Percentiles rank a stretch among this genome's conserved stretches.
Conservation (phyloP, 1,284 basidiomycete genomes). For the Ceratobasidium sp. region DNA sequence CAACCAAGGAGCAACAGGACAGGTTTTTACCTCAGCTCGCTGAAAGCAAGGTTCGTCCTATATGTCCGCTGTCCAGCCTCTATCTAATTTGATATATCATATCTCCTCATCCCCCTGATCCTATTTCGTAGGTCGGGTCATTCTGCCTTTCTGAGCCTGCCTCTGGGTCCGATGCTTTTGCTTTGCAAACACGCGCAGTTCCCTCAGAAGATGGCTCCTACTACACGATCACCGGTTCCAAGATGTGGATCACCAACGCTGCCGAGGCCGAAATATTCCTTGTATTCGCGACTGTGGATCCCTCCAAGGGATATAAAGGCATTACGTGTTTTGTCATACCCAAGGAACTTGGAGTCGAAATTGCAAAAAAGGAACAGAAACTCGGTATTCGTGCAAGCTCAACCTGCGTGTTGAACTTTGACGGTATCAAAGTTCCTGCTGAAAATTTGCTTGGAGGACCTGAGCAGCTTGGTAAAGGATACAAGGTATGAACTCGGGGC, state of each 20-base stretch:
- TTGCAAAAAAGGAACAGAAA: constrained; percentile 99
- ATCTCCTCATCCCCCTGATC: constrained; percentile 16
- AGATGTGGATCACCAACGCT: constrained; percentile 99
- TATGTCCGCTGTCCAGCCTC: not conserved
- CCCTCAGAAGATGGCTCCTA: constrained; percentile 79
- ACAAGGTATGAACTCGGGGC: constrained; percentile 72
- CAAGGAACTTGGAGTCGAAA: constrained; percentile 96
- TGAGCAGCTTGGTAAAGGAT: constrained; percentile 81
- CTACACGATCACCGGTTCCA: constrained; percentile 93
- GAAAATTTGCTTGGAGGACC: constrained; percentile 95
- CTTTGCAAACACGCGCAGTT: constrained; percentile 91
- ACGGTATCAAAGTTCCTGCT: constrained; percentile 92
- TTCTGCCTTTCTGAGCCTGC: constrained; percentile 96
- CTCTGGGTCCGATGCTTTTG: constrained; percentile 97
- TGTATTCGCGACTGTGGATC: constrained; percentile 96
- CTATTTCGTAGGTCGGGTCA: constrained; percentile 81
- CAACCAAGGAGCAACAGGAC: constrained; percentile 85
- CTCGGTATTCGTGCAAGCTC: constrained; percentile 97
- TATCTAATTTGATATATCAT: not conserved
- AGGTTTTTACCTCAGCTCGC: constrained; percentile 91
- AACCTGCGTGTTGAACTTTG: constrained; percentile 96
- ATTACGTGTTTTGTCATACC: constrained; percentile 98
- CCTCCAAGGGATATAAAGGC: constrained; percentile 97
- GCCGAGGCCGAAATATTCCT: constrained; percentile 94
- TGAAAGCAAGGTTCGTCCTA: constrained; percentile 73